Base-by-base conservation (phyloP, 306 rosid genomes). In the Coriaria nepalensis region DNA sequence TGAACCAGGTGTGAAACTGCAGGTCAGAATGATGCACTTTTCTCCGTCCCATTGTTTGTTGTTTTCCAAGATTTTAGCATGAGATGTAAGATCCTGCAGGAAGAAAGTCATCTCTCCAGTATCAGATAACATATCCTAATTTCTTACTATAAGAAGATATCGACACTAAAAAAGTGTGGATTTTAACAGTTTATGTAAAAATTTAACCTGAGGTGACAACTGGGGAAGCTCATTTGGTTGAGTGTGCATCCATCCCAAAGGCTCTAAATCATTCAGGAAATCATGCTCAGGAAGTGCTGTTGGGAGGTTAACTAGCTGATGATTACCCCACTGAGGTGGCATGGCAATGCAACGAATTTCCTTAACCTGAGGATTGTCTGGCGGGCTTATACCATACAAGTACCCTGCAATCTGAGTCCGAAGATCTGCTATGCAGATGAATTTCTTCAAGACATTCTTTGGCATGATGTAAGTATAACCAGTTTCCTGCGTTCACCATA, bases 211-310 rank as follows among this genome's bases (percentile, higher is more conserved):
- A 10, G 98, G 94, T 6, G 98, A 85, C 64, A 92, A 69, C 78
- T 92, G 98, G 12, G 96, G 94, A 68, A 92, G 96, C 60, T 85
- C 98, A 58, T 92, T 92, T n/a, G 98, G 98, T 49, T 92, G 98
- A 4, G 98, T 92, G 68, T 92, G 98, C 98, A 92, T 85, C 98
- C 98, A 92, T 56, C 98, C 98, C 85, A 92, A 56, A 29, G 98
- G 98, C 66, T 92, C 98, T 74, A 92, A 74, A 68, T 85, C 98
- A 57, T 69, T 85, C 65, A 92, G 78, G 65, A 92, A 92, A 72
- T 92, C 98, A 60, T 92, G 96, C 66, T 92, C 98, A 2, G 96
- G 98, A 52, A 92, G 93, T 36, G 83, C 85, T 8, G 96, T 71
- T 35, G 96, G 98, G 35, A 92, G 94, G 63, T 92, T 80, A 53